phyloP scores from a whole-genome alignment of 2,329 filamentous ascomycete genomes.

The Arthrobotrys sphaeroides region DNA sequence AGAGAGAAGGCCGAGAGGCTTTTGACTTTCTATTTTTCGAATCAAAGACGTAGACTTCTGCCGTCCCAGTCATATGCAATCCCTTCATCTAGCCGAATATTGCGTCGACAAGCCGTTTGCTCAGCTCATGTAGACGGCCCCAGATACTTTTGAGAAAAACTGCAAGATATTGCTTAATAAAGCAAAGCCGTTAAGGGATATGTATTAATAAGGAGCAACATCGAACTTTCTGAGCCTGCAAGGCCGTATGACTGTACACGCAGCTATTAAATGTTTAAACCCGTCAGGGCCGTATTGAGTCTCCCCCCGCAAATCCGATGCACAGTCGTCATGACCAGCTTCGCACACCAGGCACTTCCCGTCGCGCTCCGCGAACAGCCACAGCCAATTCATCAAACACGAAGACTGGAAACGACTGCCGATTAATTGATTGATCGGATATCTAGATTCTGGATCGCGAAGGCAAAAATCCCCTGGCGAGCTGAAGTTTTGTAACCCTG shows the following conservation, averaged over 20 bases:
- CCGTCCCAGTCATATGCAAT: not conserved
- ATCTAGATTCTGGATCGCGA: not conserved
- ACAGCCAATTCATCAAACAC: slow-evolving; percentile 1
- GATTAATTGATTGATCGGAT: not conserved
- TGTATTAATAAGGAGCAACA: not conserved
- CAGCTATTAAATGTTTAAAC: not conserved
- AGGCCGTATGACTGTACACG: not conserved
- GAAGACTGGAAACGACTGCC: not conserved
- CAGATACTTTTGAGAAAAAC: not conserved
- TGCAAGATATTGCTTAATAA: not conserved
- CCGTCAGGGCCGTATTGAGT: not conserved
- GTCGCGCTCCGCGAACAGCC: slow-evolving; percentile 22
- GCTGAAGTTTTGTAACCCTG: not conserved
- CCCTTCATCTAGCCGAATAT: not conserved
- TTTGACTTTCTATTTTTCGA: not conserved
- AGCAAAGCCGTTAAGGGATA: not conserved
- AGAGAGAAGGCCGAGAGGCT: not conserved
- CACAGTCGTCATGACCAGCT: not conserved
- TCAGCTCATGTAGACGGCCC: not conserved
- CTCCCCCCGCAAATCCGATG: not conserved
- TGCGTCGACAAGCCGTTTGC: no score
- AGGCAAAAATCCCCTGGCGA: not conserved
- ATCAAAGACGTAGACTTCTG: not conserved
- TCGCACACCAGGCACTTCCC: not conserved
- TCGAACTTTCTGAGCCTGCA: not conserved